Conservation (phyloP, 1,284 basidiomycete species). For the Ustilago tritici region DNA sequence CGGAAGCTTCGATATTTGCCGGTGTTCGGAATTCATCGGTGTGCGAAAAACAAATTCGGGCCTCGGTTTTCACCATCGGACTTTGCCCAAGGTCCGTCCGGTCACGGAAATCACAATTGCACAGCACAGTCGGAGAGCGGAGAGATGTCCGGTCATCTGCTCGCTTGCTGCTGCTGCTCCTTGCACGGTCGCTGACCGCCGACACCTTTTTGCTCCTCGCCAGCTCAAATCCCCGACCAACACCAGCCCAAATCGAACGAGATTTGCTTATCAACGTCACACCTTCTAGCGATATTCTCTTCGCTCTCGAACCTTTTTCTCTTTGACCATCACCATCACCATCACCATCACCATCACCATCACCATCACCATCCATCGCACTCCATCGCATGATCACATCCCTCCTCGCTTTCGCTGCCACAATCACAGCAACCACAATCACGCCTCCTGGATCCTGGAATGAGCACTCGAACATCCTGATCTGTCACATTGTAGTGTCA, state of each 20-base stretch:
- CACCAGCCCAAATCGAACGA: not conserved
- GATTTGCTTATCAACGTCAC: not conserved
- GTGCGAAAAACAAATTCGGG: not conserved
- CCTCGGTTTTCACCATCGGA: slow-evolving; percentile 24
- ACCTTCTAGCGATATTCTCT: not conserved
- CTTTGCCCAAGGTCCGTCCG: slow-evolving; percentile 6
- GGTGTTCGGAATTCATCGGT: slow-evolving; percentile 45
- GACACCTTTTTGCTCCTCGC: not conserved
- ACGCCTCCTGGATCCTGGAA: not conserved
- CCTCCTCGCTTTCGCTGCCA: not conserved
- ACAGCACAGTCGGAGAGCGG: not conserved
- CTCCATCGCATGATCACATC: not conserved
- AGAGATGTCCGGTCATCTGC: slow-evolving; percentile 7
- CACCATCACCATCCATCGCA: too few species aligned
- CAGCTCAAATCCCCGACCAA: slow-evolving; percentile 15
- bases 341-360: not conserved
- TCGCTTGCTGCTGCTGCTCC: not conserved
- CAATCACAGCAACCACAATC: not conserved
- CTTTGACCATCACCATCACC: not conserved
- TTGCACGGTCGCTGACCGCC: slow-evolving; percentile 14
- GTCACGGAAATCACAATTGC: slow-evolving; percentile 4
- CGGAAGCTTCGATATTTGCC: slow-evolving; percentile 23
- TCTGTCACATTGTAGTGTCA: not conserved
- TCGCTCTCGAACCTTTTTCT: not conserved
- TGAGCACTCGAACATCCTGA: not conserved